Base-by-base conservation (phyloP, 345 rosid genomes). In the Laguncularia racemosa region DNA sequence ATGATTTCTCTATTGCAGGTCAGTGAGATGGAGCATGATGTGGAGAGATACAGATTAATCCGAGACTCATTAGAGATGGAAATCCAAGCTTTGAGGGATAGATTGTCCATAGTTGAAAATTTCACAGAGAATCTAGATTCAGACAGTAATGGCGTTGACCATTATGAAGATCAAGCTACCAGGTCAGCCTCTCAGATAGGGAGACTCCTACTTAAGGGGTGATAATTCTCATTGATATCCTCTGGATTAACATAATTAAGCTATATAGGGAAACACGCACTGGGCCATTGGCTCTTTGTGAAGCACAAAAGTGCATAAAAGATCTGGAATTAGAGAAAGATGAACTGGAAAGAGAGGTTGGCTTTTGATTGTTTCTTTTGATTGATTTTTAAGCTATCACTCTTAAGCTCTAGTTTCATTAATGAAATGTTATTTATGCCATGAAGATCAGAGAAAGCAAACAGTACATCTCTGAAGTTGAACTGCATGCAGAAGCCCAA, bases 401-500 rank as follows among this genome's bases (percentile, higher is more conserved):
- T 33, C n/a, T 33, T 4, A 10, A 33, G 10, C 7, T 17, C 46
- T 16, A 38, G n/a, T 48, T 50, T 56, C 46, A 21, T 49, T 48
- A 12, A 11, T 57, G 52, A 44, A 46, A 12, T 48, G 50, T 61
- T 76, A 33, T 66, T 50, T 46, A 53, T 66, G 56, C 56, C 55
- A 64, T 70, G 62, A 58, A 92, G 98, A 73, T 89, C 67, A 81
- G 77, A 66, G 85, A 72, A 65, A 80, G 73, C 75, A 89, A 82
- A 75, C 86, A 83, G 57, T 83, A 83, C 77, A 78, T 84, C 61
- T 84, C 92, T 0, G 95, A 92, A 67, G 72, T 92, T 65, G 68
- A 81, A 51, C 56, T 92, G 69, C 98, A 92, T 74, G 88, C 88
- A 46, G 98, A 92, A 73, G 96, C 96, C 61, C 98, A 92, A 71